Evolutionary conservation across 2,329 filamentous ascomycete species (phyloP).

Genomic region (Macrophomina phaseolina): DNA sequence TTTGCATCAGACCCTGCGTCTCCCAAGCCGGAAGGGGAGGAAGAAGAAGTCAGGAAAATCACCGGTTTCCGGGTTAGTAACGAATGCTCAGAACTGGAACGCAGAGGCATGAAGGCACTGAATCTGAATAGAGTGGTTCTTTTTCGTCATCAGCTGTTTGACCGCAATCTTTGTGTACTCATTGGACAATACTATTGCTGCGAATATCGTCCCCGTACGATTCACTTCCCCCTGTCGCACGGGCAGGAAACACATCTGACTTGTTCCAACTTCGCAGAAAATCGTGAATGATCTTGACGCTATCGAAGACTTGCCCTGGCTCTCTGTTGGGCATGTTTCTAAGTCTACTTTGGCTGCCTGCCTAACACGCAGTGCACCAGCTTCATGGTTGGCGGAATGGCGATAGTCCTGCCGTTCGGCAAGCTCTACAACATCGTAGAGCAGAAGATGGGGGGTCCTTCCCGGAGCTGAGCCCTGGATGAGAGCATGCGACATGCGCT

Average conservation of each 20-base stretch:
- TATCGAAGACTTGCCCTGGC: conserved; percentile 44
- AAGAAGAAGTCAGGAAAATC: background rate
- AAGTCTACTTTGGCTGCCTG: no score
- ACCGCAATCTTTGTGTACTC: conserved; percentile 40
- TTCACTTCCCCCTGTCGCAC: no score
- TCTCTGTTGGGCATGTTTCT: conserved; percentile 32
- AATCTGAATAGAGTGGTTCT: background rate
- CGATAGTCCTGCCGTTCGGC: conserved; percentile 56
- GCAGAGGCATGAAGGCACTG: no score
- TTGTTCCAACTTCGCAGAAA: conserved; percentile 27
- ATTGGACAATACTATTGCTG: conserved; percentile 48
- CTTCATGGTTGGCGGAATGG: conserved; percentile 44
- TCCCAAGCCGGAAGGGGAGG: background rate
- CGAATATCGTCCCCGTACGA: conserved; percentile 46
- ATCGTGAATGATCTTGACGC: conserved; percentile 43
- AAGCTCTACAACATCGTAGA: conserved; percentile 54
- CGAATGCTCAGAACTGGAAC: background rate
- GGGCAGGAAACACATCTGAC: no score
- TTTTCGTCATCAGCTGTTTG: background rate
- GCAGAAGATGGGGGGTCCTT: no score
- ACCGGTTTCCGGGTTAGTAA: background rate
- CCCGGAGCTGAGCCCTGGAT: no score
- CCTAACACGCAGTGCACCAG: background rate
- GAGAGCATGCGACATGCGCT: no score
- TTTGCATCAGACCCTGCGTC: background rate